These are phyloP conservation scores for Mucor indicus DNA, from an alignment of 371 early-diverging fungal genomes.

Conservation along the genomic window DNA sequence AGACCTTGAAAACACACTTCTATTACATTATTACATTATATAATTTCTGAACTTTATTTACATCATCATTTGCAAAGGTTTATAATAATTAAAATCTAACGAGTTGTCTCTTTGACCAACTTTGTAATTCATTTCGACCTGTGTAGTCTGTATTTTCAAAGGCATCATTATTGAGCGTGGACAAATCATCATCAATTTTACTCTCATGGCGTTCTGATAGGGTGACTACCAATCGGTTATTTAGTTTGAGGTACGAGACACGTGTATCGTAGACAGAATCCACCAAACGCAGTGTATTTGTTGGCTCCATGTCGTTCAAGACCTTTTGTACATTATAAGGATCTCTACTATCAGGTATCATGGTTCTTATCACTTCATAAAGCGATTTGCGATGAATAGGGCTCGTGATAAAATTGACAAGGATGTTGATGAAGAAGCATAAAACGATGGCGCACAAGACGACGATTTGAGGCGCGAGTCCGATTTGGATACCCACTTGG, in stretches of 20 bases:
- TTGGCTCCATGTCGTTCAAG: background rate
- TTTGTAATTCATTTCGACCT: conserved; percentile 1
- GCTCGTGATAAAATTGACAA: background rate
- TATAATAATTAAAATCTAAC: conserved; percentile 5
- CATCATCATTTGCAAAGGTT: too few species aligned
- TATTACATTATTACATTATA: too few species aligned
- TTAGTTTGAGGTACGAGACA: conserved; percentile 2
- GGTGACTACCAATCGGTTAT: conserved; percentile 3
- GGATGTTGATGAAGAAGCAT: background rate
- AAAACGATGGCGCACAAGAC: background rate
- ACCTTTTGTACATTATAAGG: conserved; percentile 2
- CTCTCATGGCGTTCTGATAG: conserved; percentile 1
- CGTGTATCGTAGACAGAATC: conserved; percentile 9
- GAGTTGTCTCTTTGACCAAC: conserved; percentile 10
- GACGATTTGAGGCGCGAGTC: background rate
- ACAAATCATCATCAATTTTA: background rate
- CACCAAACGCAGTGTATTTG: conserved; percentile 4
- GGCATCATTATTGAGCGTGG: background rate
- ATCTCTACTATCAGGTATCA: conserved; percentile 8
- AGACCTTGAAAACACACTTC: too few species aligned
- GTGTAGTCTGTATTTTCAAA: too few species aligned
- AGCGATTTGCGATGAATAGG: conserved; percentile 10
- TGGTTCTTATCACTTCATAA: conserved; percentile 4
- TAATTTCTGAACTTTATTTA: too few species aligned
- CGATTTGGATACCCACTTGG: conserved; percentile 1